Evolutionary conservation across 1,284 basidiomycete genomes (phyloP).

Genomic region (Boletus hoseneyae): DNA sequence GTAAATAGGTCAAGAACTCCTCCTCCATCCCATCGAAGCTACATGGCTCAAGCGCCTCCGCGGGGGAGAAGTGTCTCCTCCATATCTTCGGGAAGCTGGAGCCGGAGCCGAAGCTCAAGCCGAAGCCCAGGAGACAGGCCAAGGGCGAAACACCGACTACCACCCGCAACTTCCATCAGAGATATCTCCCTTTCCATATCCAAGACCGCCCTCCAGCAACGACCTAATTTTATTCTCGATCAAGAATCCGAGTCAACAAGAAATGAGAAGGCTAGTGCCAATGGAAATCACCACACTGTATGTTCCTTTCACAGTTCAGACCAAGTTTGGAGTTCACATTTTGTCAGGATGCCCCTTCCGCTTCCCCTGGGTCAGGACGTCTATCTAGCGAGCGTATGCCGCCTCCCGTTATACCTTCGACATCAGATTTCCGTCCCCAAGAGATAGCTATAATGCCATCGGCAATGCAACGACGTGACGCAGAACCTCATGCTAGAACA

Average conservation of each 20-base stretch:
- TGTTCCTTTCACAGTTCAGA: constrained; percentile 13
- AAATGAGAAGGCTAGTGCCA: constrained; percentile 29
- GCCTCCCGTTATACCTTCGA: constrained; percentile 25
- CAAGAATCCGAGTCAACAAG: constrained; percentile 26
- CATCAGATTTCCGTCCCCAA: constrained; percentile 14
- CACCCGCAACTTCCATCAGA: constrained; percentile 44
- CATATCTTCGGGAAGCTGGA: constrained; percentile 45
- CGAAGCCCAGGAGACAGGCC: constrained; percentile 47
- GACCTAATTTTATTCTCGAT: constrained; percentile 16
- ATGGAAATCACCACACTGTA: constrained; percentile 37
- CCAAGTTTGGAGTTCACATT: constrained; percentile 11
- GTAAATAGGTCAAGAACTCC: constrained; percentile 32
- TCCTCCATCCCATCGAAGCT: constrained; percentile 38
- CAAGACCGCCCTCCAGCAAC: constrained; percentile 31
- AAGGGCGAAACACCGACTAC: constrained; percentile 62
- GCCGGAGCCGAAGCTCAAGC: constrained; percentile 51
- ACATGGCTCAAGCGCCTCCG: constrained; percentile 23
- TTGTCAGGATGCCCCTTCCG: constrained; percentile 19
- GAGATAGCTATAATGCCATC: constrained; percentile 16
- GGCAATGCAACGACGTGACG: constrained; percentile 17
- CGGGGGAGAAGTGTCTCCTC: constrained; percentile 48
- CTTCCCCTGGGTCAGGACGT: constrained; percentile 22
- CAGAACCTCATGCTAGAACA: constrained; percentile 22
- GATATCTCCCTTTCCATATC: constrained; percentile 37
- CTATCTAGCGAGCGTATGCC: constrained; percentile 32